A percentile compares a stretch with the other conserved stretches of the same genome.
Conservation (phyloP, 2,329 filamentous ascomycete species). For the Colletotrichum navitas region DNA sequence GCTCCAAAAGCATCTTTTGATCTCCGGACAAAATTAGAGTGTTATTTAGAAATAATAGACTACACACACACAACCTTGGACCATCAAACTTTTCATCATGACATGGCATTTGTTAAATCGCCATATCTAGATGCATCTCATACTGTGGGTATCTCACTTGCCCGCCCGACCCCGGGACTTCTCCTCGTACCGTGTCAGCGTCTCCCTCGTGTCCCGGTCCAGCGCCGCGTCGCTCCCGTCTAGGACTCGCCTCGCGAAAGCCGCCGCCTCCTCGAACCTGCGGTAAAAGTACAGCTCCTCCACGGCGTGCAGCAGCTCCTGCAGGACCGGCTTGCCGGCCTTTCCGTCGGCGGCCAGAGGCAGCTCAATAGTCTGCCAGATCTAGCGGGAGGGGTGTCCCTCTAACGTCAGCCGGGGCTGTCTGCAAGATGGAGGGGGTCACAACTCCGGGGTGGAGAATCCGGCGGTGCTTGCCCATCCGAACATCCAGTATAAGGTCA, state of each 20-base stretch:
- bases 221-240: conserved; percentile 50
- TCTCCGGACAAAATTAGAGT: conserved; percentile 19
- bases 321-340: conserved; percentile 60
- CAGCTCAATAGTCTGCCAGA: conserved; percentile 57
- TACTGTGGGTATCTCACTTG: conserved; percentile 1
- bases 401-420: neutral
- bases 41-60: conserved; percentile 28
- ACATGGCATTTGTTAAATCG: neutral
- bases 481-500: neutral
- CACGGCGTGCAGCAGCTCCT: conserved; percentile 66
- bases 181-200: conserved; percentile 58
- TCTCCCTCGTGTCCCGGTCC: conserved; percentile 58
- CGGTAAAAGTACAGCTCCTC: conserved; percentile 70
- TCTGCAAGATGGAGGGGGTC: neutral
- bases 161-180: conserved; percentile 54
- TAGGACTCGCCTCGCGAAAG: conserved; percentile 55
- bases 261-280: conserved; percentile 59
- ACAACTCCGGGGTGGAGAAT: neutral
- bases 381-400: conserved; percentile 49
- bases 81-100: conserved; percentile 16
- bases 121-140: neutral
- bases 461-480: neutral
- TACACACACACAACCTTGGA: conserved; percentile 8
- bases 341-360: conserved; percentile 51
- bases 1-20: conserved; percentile 7